These are phyloP conservation scores for Phytophthora macrochlamydospora DNA, from an alignment of 352 stramenopile genomes.

Conservation along the genomic window DNA sequence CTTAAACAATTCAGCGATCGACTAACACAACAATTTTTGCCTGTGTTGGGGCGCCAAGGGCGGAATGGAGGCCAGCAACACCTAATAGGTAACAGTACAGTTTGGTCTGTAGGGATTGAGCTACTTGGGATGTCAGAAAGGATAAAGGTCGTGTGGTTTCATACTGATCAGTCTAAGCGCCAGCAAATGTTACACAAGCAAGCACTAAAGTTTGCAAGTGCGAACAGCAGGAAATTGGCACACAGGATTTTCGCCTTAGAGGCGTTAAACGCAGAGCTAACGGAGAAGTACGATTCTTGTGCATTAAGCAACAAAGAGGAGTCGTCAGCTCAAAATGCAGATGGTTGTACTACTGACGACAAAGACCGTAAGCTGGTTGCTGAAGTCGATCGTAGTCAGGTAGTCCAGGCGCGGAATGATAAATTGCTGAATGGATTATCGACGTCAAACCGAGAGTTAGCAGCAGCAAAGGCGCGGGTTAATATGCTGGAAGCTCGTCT, in stretches of 20 bases:
- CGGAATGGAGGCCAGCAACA: neutral
- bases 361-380: constrained; percentile 4
- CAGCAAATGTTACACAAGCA: constrained; percentile 35
- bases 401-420: constrained; percentile 22
- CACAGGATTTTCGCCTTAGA: constrained; percentile 16
- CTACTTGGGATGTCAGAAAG: constrained; percentile 53
- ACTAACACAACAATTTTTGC: constrained; percentile 28
- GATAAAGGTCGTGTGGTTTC: constrained; percentile 50
- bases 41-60: constrained; percentile 5
- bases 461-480: constrained; percentile 7
- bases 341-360: too few relatives aligned
- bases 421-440: constrained; percentile 24
- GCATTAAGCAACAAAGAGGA: neutral
- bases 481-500: constrained; percentile 13
- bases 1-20: constrained; percentile 47
- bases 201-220: constrained; percentile 11
- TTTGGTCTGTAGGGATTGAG: constrained; percentile 33
- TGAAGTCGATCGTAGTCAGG: constrained; percentile 11
- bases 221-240: constrained; percentile 14
- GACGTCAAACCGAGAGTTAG: constrained; percentile 10
- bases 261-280: constrained; percentile 18
- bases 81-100: neutral
- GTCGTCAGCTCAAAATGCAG: too few relatives aligned
- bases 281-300: constrained; percentile 5
- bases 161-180: constrained; percentile 54